A percentile compares a stretch with the other conserved stretches of the same genome.
These are phyloP conservation scores for Basipetospora chlamydospora DNA, from an alignment of 2,329 filamentous ascomycete genomes.

Conservation along the genomic window DNA sequence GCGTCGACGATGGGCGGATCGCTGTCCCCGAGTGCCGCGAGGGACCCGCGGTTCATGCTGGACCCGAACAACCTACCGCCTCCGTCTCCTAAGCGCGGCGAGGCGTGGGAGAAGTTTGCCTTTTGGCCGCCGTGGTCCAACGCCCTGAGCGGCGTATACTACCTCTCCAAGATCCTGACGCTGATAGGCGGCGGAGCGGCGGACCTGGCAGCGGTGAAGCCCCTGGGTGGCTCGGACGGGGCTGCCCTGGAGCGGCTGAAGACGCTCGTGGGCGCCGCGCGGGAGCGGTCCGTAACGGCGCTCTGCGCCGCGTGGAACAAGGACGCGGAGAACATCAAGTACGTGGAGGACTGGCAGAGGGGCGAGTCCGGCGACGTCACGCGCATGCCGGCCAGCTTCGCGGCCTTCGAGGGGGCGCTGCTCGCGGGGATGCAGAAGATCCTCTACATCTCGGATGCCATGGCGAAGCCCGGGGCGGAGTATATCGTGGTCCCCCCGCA, in stretches of 20 bases:
- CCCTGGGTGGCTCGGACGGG: slow-evolving; percentile 41
- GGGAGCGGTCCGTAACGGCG: slow-evolving; percentile 75
- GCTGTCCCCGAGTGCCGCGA: slow-evolving; percentile 40
- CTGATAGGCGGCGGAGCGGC: slow-evolving; percentile 77
- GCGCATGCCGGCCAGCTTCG: slow-evolving; percentile 75
- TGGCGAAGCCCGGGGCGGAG: slow-evolving; percentile 54
- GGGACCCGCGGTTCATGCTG: slow-evolving; percentile 65
- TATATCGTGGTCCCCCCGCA: slow-evolving; percentile 77
- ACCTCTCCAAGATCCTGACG: slow-evolving; percentile 66
- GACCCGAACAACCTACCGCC: slow-evolving; percentile 64
- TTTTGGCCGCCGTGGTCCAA: slow-evolving; percentile 96
- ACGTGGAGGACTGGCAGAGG: slow-evolving; percentile 85
- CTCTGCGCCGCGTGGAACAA: slow-evolving; percentile 85
- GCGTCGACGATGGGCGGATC: slow-evolving; percentile 17
- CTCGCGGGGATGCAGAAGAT: slow-evolving; percentile 87
- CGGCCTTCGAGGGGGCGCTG: slow-evolving; percentile 70
- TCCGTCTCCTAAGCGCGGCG: slow-evolving; percentile 62
- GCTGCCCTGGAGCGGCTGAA: slow-evolving; percentile 59
- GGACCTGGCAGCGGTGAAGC: slow-evolving; percentile 64
- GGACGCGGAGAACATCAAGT: slow-evolving; percentile 84
- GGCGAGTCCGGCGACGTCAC: slow-evolving; percentile 75
- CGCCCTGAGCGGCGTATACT: slow-evolving; percentile 81
- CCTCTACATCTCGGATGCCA: slow-evolving; percentile 78
- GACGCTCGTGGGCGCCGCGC: slow-evolving; percentile 57
- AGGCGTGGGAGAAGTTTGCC: slow-evolving; percentile 83